Evolutionary conservation across 805 yeast species (phyloP), one percentile per base, ranked within the genome.

Genomic region (Candida railenensis): DNA sequence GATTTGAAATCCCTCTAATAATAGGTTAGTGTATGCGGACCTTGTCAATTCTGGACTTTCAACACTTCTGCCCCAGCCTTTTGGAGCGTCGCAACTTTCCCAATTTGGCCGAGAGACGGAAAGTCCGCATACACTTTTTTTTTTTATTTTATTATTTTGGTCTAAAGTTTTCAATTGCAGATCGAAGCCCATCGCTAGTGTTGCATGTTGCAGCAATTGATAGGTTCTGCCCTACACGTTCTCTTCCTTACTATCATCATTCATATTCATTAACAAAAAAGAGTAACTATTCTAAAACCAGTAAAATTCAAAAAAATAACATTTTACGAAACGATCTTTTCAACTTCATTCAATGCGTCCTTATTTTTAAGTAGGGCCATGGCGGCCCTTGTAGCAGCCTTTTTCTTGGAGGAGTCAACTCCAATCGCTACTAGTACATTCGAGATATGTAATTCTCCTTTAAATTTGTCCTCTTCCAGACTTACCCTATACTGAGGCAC

Each of bases 371-470:
- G 52, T 18, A 71, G 55, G 9, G 68, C 62, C 55, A 63, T 63
- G 9, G 77, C 77, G 2, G 73, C 73, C 47, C 69, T 55, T 12
- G 71, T 61, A 62, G 67, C 64, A 3, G 75, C 75, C 47, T 60
- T 65, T 48, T 69, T 71, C 57, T 70, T 71, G 30, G 69, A 61
- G 4, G 55, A 50, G 47, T 71, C 76, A 34, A 51, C 55, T 0
- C 71, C 73, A 12, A 57, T 51, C 2, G 74, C 65, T 11, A 68
- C 57, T 12, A 55, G 49, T 4, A 57, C 45, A 14, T 65, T 66
- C 22, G 62, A 58, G 18, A 71, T 57, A 41, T 52, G 58, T 43
- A 71, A 57, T 40, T 64, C 67, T 3, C 64, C 70, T 22, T 48
- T 50, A 46, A 55, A 63, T 19, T 56, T 58, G 20, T 59, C 62